Conservation (phyloP, 306 rosid genomes). For the Prunus armeniaca region DNA sequence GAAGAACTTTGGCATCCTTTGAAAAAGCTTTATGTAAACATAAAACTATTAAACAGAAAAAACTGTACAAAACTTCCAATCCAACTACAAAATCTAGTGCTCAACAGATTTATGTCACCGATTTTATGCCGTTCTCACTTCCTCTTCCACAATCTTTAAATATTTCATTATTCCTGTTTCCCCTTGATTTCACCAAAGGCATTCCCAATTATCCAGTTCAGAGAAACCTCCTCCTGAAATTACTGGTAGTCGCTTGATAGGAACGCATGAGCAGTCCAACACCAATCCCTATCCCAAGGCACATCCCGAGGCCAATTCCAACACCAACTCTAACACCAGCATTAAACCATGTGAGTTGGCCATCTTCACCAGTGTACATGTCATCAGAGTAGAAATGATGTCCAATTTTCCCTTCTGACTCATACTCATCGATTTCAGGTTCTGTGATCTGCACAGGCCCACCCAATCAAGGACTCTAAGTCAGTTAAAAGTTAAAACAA, state of each 20-base stretch:
- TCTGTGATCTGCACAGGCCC: slow-evolving; percentile 53
- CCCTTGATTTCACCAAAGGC: not conserved
- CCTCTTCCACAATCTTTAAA: not conserved
- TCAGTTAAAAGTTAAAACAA: slow-evolving; percentile 7
- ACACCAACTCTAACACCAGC: slow-evolving; percentile 97
- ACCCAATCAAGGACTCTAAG: slow-evolving; percentile 6
- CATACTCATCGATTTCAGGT: slow-evolving; percentile 60
- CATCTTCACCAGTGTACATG: slow-evolving; percentile 71
- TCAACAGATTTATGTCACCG: slow-evolving; percentile 23
- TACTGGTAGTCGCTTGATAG: slow-evolving; percentile 83
- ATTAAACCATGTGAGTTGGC: slow-evolving; percentile 89
- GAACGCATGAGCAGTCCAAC: slow-evolving; percentile 94
- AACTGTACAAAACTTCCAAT: slow-evolving; percentile 38
- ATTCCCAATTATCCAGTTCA: slow-evolving; percentile 22
- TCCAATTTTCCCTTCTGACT: slow-evolving; percentile 52
- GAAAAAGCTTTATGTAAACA: slow-evolving; percentile 16
- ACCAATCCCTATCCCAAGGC: slow-evolving; percentile 82
- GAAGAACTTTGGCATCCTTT: slow-evolving; percentile 18
- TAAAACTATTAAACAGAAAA: slow-evolving; percentile 33
- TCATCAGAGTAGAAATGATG: slow-evolving; percentile 61
- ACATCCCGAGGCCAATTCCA: slow-evolving; percentile 93
- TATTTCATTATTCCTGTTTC: not conserved
- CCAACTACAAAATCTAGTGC: slow-evolving; percentile 40
- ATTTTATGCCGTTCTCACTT: slow-evolving; percentile 13
- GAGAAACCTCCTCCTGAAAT: slow-evolving; percentile 67